Percentiles rank a stretch among this genome's conserved stretches.
Conservation (phyloP, 2,329 filamentous ascomycete genomes). For the Bipolaris oryzae region DNA sequence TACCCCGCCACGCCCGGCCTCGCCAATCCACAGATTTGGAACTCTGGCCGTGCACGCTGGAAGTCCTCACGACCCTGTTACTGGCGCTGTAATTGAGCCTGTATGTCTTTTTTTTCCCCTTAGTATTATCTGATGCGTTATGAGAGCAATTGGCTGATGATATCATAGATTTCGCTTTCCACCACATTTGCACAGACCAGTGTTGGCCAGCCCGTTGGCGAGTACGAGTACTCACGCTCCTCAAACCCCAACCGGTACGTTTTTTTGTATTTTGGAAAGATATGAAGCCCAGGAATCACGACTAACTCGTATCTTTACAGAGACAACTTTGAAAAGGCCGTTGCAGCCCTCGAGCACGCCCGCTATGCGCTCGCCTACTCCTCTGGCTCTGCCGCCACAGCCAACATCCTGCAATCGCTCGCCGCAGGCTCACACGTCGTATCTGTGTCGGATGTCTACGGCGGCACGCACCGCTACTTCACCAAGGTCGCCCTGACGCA, state of each 20-base stretch:
- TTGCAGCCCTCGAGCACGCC: conserved; percentile 91
- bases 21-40: conserved; percentile 81
- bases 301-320: conserved; percentile 49
- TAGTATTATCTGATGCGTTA: conserved; percentile 11
- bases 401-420: conserved; percentile 89
- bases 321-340: conserved; percentile 88
- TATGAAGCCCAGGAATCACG: not conserved
- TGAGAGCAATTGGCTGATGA: not conserved
- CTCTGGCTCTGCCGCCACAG: conserved; percentile 92
- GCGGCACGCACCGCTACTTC: conserved; percentile 97
- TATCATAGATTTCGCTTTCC: conserved; percentile 78
- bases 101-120: conserved; percentile 47
- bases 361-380: conserved; percentile 93
- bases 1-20: conserved; percentile 74
- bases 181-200: conserved; percentile 94
- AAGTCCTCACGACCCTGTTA: conserved; percentile 84
- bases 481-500: conserved; percentile 96
- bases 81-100: conserved; percentile 92
- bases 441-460: conserved; percentile 96
- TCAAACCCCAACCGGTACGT: conserved; percentile 83
- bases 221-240: conserved; percentile 91
- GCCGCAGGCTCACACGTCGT: conserved; percentile 91
- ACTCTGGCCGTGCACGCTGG: conserved; percentile 96
- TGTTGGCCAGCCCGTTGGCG: conserved; percentile 84
- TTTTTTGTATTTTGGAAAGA: not conserved